Base-by-base conservation (phyloP, 139 green algal species). In the Tetradesmus obliquus region DNA sequence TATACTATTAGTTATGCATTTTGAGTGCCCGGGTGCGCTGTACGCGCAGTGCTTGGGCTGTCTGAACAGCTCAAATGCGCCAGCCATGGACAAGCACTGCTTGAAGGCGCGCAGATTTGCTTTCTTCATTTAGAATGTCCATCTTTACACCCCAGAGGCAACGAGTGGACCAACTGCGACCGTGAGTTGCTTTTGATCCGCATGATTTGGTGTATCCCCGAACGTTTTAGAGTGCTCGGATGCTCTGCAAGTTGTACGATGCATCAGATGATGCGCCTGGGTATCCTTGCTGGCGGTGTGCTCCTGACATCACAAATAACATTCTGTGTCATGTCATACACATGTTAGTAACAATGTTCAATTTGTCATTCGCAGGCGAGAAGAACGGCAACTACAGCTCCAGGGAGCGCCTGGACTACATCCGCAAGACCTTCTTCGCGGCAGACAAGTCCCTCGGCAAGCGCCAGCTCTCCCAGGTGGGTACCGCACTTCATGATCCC, bases 351-450 rank as follows among this genome's bases (percentile, higher is more conserved):
- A 51, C 80, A 86, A 20, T 55, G 53, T 71, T 6, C 51, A 86
- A 22, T 86, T 22, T 72, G 8, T 12, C 19, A 81, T 20, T 81
- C 53, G 81, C 55, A 55, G 51, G 83, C n/a, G 57, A n/a, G 5
- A 88, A 55, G 55, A 76, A 74, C 55, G 83, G 83, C 55, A 32
- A 32, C 55, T 88, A 71, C 55, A 88, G 74, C 83, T 88, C 83
- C 5, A 15, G 45, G 19, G 83, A 88, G 55, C 55, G 83, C 55
- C 83, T 88, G 55, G 83, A 88, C 83, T 88, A 88, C 83, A 71
- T 79, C n/a, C 54, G 83, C 9, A 22, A 19, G 53, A 4, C 45
- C 17, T 88, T 88, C 83, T 88, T 88, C 83, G 17, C 55, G 8
- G 45, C 3, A 3, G 10, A 24, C 57, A 54, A 55, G 22, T 32